Evolutionary conservation across 164 flowering plant genomes (phyloP), one percentile per base, ranked within the genome.

Genomic region (Macadamia integrifolia): DNA sequence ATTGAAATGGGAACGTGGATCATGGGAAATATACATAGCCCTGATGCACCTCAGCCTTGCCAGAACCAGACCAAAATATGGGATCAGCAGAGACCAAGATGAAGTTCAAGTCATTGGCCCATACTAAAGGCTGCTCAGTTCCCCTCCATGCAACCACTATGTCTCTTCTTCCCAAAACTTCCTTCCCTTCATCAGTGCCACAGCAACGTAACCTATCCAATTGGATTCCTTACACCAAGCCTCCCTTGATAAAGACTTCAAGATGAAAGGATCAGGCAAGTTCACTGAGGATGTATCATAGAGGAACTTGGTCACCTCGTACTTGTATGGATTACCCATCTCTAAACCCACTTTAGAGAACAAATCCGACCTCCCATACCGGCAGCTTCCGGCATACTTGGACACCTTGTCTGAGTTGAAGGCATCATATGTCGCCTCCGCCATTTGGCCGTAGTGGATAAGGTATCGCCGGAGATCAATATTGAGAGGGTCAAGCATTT

Each of bases 201-300:
- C 91, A 1, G 88, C 91, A 7, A 87, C 77, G 10, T 67, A 83
- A 55, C 88, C 88, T 28, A 85, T 85, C 77, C 78, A 85, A 62
- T 85, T 85, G 8, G 82, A 79, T 64, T 82, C 85, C 64, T 60
- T 69, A 17, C 74, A 63, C 84, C 84, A 81, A 0, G 84, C 76
- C 53, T 82, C 84, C 69, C 77, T 73, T 29, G 84, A 76, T 50
- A 73, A 29, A 1, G 87, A 77, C 71, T 61, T 71, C 3, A 80
- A 6, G 12, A 83, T 59, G 62, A 85, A 80, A 4, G 80, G 74
- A 1, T 74, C 83, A 0, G 85, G 87, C 8, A 85, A 70, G 1
- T 17, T 8, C 10, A 75, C 17, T 14, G n/a, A 0, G 0, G 85
- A 79, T 0, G 85, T 80, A 1, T 84, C 87, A 23, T 83, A 83